Percentiles rank a stretch among this genome's conserved stretches.
phyloP scores from a whole-genome alignment of 176 grass and related monocot species.

The Rhynchospora tenuis region DNA sequence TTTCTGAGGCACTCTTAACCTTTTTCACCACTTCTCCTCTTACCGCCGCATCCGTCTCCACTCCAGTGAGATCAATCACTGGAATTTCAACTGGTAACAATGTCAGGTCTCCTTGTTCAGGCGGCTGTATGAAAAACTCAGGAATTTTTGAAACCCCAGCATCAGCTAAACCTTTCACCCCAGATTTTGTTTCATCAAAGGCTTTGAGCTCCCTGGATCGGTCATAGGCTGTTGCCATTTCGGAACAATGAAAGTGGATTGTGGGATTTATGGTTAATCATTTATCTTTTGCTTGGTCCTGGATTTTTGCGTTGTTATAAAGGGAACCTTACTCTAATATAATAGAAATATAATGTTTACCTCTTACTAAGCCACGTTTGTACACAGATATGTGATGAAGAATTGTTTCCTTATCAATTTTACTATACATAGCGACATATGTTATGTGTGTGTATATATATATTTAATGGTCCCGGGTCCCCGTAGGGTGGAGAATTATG shows the following conservation, averaged over 20 bases:
- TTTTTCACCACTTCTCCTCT: neutral
- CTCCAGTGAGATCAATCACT: slow-evolving; percentile 33
- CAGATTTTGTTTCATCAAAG: slow-evolving; percentile 61
- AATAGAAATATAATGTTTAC: neutral
- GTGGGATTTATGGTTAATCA: neutral
- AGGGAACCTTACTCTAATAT: neutral
- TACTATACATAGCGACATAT: no score
- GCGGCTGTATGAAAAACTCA: slow-evolving; percentile 19
- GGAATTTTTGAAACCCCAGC: slow-evolving; percentile 29
- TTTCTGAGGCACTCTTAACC: slow-evolving; percentile 21
- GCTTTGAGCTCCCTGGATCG: slow-evolving; percentile 27
- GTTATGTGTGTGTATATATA: no score
- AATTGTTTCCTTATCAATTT: no score
- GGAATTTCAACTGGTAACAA: slow-evolving; percentile 22
- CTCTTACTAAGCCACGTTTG: neutral
- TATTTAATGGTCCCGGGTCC: no score
- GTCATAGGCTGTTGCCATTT: slow-evolving; percentile 13
- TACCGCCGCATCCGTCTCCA: neutral
- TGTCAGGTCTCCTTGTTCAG: neutral
- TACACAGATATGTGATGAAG: neutral
- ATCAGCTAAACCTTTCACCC: slow-evolving; percentile 56
- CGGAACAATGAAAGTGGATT: neutral
- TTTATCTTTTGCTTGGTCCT: neutral
- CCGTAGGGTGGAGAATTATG: no score
- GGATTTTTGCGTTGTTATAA: neutral